A percentile compares a stretch with the other conserved stretches of the same genome.
These are phyloP conservation scores for Solidago caesia DNA, from an alignment of 129 eudicot genomes.

Conservation along the genomic window DNA sequence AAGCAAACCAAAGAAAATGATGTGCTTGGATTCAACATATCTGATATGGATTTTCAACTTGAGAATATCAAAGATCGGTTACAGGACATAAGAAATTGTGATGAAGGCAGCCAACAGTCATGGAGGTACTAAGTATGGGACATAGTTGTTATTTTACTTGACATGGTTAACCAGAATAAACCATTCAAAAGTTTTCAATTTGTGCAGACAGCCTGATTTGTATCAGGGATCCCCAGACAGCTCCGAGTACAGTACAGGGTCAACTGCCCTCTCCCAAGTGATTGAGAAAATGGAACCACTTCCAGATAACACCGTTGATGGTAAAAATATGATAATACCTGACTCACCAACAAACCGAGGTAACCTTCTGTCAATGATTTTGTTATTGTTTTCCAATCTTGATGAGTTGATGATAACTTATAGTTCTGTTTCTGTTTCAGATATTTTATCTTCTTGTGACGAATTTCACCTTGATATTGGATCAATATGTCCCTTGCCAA, in stretches of 20 bases:
- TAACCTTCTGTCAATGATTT: slow-evolving; percentile 1
- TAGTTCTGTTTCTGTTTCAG: slow-evolving; percentile 22
- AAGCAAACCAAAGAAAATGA: slow-evolving; percentile 62
- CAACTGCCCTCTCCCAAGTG: slow-evolving; percentile 51
- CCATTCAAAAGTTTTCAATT: slow-evolving; percentile 4
- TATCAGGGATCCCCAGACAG: slow-evolving; percentile 76
- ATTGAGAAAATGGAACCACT: slow-evolving; percentile 43
- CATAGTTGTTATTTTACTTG: slow-evolving; percentile 10
- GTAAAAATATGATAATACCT: slow-evolving; percentile 27
- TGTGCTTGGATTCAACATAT: slow-evolving; percentile 31
- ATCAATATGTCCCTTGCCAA: slow-evolving; percentile 42
- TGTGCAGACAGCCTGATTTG: slow-evolving; percentile 70
- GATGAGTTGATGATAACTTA: not conserved
- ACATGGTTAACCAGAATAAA: not conserved
- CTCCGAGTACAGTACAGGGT: slow-evolving; percentile 96
- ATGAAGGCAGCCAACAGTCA: slow-evolving; percentile 62
- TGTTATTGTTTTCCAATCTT: not conserved
- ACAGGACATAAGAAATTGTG: slow-evolving; percentile 53
- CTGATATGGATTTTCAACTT: slow-evolving; percentile 52
- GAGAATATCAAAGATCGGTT: slow-evolving; percentile 55
- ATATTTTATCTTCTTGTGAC: slow-evolving; percentile 43
- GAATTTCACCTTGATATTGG: slow-evolving; percentile 30
- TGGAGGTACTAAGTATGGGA: slow-evolving; percentile 57
- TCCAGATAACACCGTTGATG: slow-evolving; percentile 43
- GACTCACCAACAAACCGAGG: slow-evolving; percentile 32